These are phyloP conservation scores for Wickerhamomyces chaumierensis DNA, from an alignment of 805 yeast species.

Conservation along the genomic window DNA sequence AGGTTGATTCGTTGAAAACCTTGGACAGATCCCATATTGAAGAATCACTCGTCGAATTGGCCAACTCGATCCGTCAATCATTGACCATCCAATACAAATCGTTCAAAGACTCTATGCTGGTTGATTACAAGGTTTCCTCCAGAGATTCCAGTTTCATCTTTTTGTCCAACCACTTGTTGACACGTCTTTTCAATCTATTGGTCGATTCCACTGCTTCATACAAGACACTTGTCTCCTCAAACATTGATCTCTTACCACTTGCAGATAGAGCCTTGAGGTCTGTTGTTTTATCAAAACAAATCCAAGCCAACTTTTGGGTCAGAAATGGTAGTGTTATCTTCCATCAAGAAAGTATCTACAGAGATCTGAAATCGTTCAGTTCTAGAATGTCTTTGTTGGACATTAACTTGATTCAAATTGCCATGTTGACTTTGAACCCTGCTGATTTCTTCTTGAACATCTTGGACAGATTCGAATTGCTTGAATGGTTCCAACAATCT, in stretches of 20 bases:
- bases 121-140: slow-evolving; percentile 32
- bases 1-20: slow-evolving; percentile 1
- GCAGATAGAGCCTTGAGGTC: slow-evolving; percentile 51
- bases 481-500: slow-evolving; percentile 34
- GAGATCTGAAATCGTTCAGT: slow-evolving; percentile 20
- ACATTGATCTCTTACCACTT: slow-evolving; percentile 30
- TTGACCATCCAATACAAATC: slow-evolving; percentile 13
- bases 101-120: slow-evolving; percentile 17
- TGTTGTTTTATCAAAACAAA: slow-evolving; percentile 50
- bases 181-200: slow-evolving; percentile 15
- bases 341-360: slow-evolving; percentile 43
- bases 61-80: neutral
- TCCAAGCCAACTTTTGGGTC: slow-evolving; percentile 58
- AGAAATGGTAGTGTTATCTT: slow-evolving; percentile 48
- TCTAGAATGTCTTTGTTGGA: slow-evolving; percentile 26
- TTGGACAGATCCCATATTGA: neutral
- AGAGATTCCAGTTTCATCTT: slow-evolving; percentile 45
- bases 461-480: slow-evolving; percentile 52
- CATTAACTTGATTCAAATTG: slow-evolving; percentile 55
- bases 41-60: neutral
- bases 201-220: neutral
- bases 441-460: slow-evolving; percentile 42
- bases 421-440: slow-evolving; percentile 39
- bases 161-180: slow-evolving; percentile 48
- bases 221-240: slow-evolving; percentile 7